Evolutionary conservation across 1,284 basidiomycete species (phyloP), one percentile per base, ranked within the genome.

Genomic region (Puccinia horiana): DNA sequence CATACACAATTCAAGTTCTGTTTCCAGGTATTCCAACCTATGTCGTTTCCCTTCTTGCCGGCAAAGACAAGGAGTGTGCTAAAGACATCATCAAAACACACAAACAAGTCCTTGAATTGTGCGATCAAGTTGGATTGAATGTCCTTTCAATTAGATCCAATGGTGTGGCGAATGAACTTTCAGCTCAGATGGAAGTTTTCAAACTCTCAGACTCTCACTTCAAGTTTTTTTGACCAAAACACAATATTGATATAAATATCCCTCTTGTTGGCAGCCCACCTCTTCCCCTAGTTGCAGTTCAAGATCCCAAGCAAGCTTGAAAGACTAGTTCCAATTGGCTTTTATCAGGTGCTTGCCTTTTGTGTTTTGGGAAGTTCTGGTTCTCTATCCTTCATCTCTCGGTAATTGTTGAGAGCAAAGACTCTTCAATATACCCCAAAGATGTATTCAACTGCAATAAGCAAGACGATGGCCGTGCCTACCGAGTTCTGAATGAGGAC

Each of bases 391-490:
- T 16, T 29, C 69, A 72, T 44, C 69, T 72, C 5, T 29, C 40
- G 16, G 14, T 32, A 11, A 4, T 76, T 16, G 26, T 76, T 5
- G 32, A 35, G 2, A 40, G 3, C 14, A 2, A 5, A 14, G 32
- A 35, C 3, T 58, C 29, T 1, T 29, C 42, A 11, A 16, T 72
- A 4, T 72, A 72, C 26, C 9, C 16, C 14, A 44, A 72, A 44
- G 37, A 72, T 47, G 47, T 44, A 12, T 44, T 72, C 26, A 32
- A 72, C 40, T 47, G 11, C 40, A n/a, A 72, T 44, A 44, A 72
- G 29, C 69, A 72, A 11, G 69, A 72, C n/a, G 37, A 72, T 44
- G 40, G n/a, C n/a, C n/a, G n/a, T n/a, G n/a, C n/a, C n/a, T n/a
- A n/a, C n/a, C n/a, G n/a, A n/a, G n/a, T n/a, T 11, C 16, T 72